Conservation (phyloP, 495 filamentous ascomycete species). For the Beverwykella pulmonaria region DNA sequence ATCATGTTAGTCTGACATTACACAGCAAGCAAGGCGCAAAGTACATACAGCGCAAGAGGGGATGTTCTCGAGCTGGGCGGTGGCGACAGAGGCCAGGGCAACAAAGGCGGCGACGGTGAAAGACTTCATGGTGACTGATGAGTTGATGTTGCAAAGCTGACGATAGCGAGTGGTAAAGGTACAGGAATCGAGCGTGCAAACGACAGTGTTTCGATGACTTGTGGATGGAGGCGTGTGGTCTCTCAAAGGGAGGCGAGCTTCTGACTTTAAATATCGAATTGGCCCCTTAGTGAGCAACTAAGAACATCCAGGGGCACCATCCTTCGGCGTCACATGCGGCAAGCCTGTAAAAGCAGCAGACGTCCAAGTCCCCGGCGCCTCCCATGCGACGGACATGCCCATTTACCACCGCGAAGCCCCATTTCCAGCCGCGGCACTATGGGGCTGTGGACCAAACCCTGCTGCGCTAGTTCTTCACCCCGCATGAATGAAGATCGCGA, state of each 20-base stretch:
- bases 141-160: slow-evolving; percentile 5
- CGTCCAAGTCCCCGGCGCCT: neutral
- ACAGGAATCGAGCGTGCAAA: slow-evolving; percentile 13
- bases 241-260: slow-evolving; percentile 2
- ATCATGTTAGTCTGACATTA: neutral
- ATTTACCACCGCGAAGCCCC: neutral
- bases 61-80: slow-evolving; percentile 50
- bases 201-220: slow-evolving; percentile 19
- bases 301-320: slow-evolving; percentile 1
- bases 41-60: slow-evolving; percentile 53
- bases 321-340: slow-evolving; percentile 32
- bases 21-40: neutral
- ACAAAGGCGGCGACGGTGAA: slow-evolving; percentile 43
- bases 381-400: neutral
- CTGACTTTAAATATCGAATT: slow-evolving; percentile 26
- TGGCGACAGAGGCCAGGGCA: slow-evolving; percentile 47
- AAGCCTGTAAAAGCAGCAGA: neutral
- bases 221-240: neutral
- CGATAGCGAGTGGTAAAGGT: slow-evolving; percentile 16
- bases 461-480: slow-evolving; percentile 4
- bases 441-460: neutral
- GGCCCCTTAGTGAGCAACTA: neutral
- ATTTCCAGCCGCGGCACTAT: slow-evolving; percentile 16
- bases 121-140: slow-evolving; percentile 50
- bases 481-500: slow-evolving; percentile 17